Base-by-base conservation (phyloP, 805 yeast genomes). In the Komagataella mondaviorum region DNA sequence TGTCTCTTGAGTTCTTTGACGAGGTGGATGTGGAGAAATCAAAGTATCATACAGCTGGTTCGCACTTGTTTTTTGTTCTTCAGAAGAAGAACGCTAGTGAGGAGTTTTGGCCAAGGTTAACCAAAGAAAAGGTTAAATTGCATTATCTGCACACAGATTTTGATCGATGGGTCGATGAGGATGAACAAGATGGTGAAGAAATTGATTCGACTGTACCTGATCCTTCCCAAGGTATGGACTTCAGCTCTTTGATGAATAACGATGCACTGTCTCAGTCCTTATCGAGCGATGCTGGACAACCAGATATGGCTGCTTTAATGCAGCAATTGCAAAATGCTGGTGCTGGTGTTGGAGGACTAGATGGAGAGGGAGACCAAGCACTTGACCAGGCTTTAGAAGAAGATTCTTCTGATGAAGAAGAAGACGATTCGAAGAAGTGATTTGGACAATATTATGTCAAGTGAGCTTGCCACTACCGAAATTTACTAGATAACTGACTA, bases 151-250 rank as follows among this genome's bases (percentile, higher is more conserved):
- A 87, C 73, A 91, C 99, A 12, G 98, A 91, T 64, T 91, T 91
- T 63, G 96, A 90, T 71, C 87, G 83, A 68, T 91, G 99, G 99
- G 96, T 87, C 45, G 99, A 91, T 64, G 98, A 91, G 72, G 99
- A 91, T 64, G 99, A 91, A 70, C 99, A 91, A 70, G 89, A 88
- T 45, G 90, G 81, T 53, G 66, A 62, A 18, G 73, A 66, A 53
- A 58, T 60, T 60, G 64, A 57, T 39, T 70, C 63, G 49, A 58
- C 63, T 55, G 39, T 30, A 30, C 39, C 39, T 58, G 62, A 46
- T 71, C 67, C 49, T 30, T 30, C 39, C 4, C 39, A 30, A 30
- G 39, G 39, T 4, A 63, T 63, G 63, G 73, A 44, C 46, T 44
- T 44, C 23, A 44, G 46, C 14, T 18, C 20, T 18, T 20, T 44